Evolutionary conservation across 2,329 filamentous ascomycete species (phyloP).

Genomic region (Colletotrichum sublineola): DNA sequence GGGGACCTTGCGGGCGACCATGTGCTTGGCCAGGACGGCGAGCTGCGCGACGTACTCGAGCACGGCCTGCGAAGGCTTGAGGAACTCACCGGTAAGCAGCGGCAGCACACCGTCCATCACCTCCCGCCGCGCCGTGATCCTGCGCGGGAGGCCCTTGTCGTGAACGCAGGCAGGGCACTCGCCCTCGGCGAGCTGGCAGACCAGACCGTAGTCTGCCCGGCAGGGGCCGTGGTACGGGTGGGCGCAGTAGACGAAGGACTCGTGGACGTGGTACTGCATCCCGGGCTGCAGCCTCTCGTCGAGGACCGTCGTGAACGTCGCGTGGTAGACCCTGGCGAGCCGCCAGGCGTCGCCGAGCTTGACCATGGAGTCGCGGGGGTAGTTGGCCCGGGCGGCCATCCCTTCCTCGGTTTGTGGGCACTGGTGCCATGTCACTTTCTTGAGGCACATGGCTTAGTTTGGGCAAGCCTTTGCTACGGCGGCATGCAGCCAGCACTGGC

Average conservation of each 20-base stretch:
- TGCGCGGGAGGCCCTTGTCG: conserved; percentile 4
- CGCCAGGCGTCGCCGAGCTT: conserved; percentile 9
- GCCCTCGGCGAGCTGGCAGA: conserved; percentile 7
- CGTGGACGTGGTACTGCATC: conserved; percentile 12
- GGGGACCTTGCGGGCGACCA: conserved; percentile 8
- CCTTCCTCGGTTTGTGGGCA: conserved; percentile 4
- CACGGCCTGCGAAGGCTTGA: neutral
- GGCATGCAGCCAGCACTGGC: neutral
- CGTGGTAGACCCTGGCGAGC: conserved; percentile 7
- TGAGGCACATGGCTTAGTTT: neutral
- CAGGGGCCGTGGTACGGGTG: conserved; percentile 13
- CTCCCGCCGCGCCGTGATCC: neutral
- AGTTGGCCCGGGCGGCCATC: neutral
- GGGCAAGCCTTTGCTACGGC: neutral
- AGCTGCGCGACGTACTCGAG: conserved; percentile 6
- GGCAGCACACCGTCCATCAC: neutral
- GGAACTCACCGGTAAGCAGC: neutral
- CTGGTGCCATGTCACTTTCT: conserved; percentile 13
- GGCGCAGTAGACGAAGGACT: conserved; percentile 8
- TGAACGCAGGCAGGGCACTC: neutral
- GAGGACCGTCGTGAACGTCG: neutral
- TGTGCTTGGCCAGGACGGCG: conserved; percentile 13
- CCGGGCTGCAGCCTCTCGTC: neutral
- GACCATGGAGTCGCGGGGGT: neutral
- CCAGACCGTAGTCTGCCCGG: neutral